Evolutionary conservation across 495 filamentous ascomycete species (phyloP).

Genomic region (Hypoxylon perforatum): DNA sequence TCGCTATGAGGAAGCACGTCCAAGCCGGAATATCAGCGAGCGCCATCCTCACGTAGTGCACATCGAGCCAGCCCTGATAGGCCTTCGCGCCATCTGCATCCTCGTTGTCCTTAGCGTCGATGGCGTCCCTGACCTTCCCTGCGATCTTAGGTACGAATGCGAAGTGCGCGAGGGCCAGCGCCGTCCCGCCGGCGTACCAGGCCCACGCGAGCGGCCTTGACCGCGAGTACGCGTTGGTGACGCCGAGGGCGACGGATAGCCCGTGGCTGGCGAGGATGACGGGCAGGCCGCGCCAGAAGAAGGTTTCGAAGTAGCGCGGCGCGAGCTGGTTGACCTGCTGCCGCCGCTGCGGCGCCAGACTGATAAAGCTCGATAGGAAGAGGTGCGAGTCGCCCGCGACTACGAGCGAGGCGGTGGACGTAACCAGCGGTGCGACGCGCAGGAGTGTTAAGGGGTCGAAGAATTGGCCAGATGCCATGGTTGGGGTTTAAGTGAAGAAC

Average conservation of each 20-base stretch:
- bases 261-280: conserved; percentile 36
- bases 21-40: conserved; percentile 40
- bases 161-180: conserved; percentile 37
- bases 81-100: conserved; percentile 15
- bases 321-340: conserved; percentile 34
- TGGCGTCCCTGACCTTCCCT: conserved; percentile 37
- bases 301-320: conserved; percentile 44
- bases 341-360: conserved; percentile 23
- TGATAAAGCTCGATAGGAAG: conserved; percentile 41
- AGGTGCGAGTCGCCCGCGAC: conserved; percentile 50
- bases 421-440: conserved; percentile 50
- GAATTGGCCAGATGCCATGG: conserved; percentile 53
- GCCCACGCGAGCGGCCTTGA: conserved; percentile 25
- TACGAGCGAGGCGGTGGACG: conserved; percentile 53
- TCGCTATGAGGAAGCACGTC: conserved; percentile 43
- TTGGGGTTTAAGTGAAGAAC: not conserved
- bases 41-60: conserved; percentile 38
- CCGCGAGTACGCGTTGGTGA: conserved; percentile 34
- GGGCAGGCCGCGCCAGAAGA: conserved; percentile 41
- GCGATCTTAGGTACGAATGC: conserved; percentile 43
- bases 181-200: conserved; percentile 42
- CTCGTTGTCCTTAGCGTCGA: conserved; percentile 32
- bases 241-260: conserved; percentile 33
- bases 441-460: conserved; percentile 53
- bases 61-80: conserved; percentile 38